phyloP scores from a whole-genome alignment of 1,284 basidiomycete species.

The Fomes fomentarius region DNA sequence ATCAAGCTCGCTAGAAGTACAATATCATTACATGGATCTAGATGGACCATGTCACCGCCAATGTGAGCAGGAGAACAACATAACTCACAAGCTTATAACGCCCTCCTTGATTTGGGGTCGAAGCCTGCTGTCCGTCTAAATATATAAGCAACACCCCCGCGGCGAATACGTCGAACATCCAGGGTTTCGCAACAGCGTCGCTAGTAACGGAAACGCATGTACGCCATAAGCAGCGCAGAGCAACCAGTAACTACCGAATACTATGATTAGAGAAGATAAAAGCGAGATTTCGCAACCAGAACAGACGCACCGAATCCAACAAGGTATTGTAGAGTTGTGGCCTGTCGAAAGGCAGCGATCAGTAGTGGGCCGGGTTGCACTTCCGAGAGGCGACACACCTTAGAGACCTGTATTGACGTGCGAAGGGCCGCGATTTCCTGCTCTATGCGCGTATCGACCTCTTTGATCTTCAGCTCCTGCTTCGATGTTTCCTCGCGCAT shows the following conservation, averaged over 20 bases:
- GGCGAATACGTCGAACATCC: too few relatives aligned
- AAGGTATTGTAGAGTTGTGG: constrained; percentile 81
- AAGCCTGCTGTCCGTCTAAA: constrained; percentile 8
- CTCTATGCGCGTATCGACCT: constrained; percentile 97
- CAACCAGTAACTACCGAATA: constrained; percentile 77
- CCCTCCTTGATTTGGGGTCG: constrained; percentile 2
- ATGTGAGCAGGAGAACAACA: neutral
- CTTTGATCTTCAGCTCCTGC: constrained; percentile 97
- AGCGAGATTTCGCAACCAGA: neutral
- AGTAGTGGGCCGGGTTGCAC: neutral
- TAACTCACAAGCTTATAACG: constrained; percentile 21
- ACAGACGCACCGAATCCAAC: constrained; percentile 81
- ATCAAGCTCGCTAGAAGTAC: constrained; percentile 11
- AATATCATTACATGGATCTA: constrained; percentile 23
- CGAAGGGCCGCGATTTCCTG: constrained; percentile 92
- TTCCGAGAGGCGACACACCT: constrained; percentile 49
- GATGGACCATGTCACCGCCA: neutral
- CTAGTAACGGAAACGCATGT: constrained; percentile 67
- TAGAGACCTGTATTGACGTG: constrained; percentile 91
- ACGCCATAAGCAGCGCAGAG: constrained; percentile 86
- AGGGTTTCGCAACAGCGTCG: neutral
- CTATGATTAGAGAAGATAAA: neutral
- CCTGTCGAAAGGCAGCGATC: constrained; percentile 42
- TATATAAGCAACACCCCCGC: neutral
- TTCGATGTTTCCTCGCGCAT: constrained; percentile 93